Conservation (phyloP, 352 stramenopile species). For the Globisporangium cylindrosporum region DNA sequence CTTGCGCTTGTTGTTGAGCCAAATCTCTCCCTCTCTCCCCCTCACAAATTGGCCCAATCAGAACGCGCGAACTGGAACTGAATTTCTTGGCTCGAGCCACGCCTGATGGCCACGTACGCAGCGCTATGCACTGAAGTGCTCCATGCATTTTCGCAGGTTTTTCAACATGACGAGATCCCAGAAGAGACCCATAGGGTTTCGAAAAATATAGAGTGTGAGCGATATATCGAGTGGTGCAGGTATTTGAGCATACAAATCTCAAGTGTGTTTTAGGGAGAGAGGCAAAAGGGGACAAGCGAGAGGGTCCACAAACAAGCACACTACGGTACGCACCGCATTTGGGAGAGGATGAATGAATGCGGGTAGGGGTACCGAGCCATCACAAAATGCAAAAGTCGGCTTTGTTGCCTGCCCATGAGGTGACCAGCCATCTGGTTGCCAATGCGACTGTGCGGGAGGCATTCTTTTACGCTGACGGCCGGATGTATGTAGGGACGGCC, state of each 20-base stretch:
- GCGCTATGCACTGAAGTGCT: not conserved
- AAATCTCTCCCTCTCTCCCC: slow-evolving; percentile 11
- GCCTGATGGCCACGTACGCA: slow-evolving; percentile 6
- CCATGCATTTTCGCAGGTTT: not conserved
- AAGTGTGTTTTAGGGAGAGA: not conserved
- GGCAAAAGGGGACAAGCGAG: not conserved
- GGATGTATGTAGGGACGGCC: not conserved
- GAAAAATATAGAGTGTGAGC: not conserved
- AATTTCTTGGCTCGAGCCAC: slow-evolving; percentile 16
- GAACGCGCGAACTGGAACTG: slow-evolving; percentile 10
- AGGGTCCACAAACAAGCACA: not conserved
- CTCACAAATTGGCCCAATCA: slow-evolving; percentile 14
- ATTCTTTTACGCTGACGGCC: not conserved
- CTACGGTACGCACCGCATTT: not conserved
- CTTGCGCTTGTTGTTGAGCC: slow-evolving; percentile 1
- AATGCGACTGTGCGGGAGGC: not conserved
- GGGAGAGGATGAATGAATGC: not conserved
- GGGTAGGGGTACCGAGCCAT: not conserved
- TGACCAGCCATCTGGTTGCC: not conserved
- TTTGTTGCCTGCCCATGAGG: not conserved
- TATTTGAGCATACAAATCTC: not conserved
- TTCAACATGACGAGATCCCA: not conserved
- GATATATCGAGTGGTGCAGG: not conserved
- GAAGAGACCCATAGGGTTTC: not conserved
- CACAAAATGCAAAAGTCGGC: not conserved